phyloP scores from a whole-genome alignment of 805 yeast species.

The Pichia membranifaciens region DNA sequence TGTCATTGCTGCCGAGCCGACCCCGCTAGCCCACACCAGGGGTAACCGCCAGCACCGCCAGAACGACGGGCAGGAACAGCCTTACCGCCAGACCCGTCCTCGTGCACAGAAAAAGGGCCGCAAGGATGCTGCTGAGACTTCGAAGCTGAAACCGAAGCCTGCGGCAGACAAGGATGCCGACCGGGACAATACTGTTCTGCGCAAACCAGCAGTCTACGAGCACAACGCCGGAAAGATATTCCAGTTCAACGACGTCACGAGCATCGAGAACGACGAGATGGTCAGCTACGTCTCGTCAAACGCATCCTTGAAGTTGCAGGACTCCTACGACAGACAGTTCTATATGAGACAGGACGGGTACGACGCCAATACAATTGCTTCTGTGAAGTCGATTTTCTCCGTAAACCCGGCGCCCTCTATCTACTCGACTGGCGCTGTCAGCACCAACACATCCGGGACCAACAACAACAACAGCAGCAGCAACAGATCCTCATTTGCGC shows the following conservation, averaged over 20 bases:
- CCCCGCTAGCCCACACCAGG: too few species aligned
- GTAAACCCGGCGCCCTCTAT: neutral
- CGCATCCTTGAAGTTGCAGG: slow-evolving; percentile 3
- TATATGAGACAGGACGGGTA: neutral
- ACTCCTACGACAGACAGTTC: slow-evolving; percentile 5
- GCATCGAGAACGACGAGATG: slow-evolving; percentile 7
- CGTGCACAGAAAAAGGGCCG: too few species aligned
- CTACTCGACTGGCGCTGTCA: neutral
- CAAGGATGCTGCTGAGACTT: too few species aligned
- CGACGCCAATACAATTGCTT: slow-evolving; percentile 3
- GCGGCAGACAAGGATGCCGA: too few species aligned
- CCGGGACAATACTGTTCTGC: too few species aligned
- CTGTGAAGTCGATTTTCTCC: slow-evolving; percentile 1
- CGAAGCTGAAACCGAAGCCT: too few species aligned
- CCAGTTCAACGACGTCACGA: slow-evolving; percentile 1
- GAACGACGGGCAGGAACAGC: too few species aligned
- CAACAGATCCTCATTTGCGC: neutral
- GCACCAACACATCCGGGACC: neutral
- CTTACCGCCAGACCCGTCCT: too few species aligned
- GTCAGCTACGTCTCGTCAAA: slow-evolving; percentile 7
- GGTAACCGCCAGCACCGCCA: too few species aligned
- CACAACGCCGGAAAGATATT: neutral
- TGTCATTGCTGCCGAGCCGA: neutral
- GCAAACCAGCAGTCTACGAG: too few species aligned
- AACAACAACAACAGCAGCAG: neutral